phyloP scores from a whole-genome alignment of 2,329 filamentous ascomycete species.

The Periglandula ipomoeae region DNA sequence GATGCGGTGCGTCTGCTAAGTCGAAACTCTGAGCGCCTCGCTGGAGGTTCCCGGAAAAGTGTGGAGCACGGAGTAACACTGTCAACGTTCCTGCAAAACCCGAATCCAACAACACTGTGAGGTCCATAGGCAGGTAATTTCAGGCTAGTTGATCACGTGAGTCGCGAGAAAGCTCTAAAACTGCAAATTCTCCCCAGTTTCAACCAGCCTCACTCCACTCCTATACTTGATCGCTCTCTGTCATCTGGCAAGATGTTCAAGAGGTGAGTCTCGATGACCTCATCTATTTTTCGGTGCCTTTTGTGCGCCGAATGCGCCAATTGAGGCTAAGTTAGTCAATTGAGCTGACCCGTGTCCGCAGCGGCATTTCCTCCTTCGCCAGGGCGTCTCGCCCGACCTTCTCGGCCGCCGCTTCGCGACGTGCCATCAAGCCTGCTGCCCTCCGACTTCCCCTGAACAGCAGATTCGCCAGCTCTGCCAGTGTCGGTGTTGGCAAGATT shows the following conservation, averaged over 20 bases:
- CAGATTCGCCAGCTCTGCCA: slow-evolving; percentile 50
- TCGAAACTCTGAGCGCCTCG: neutral
- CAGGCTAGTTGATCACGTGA: slow-evolving; percentile 29
- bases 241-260: slow-evolving; percentile 74
- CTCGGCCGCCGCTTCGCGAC: slow-evolving; percentile 47
- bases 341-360: slow-evolving; percentile 35
- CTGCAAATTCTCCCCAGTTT: slow-evolving; percentile 39
- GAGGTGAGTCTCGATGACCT: slow-evolving; percentile 51
- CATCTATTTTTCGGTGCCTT: slow-evolving; percentile 19
- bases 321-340: slow-evolving; percentile 45
- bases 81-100: slow-evolving; percentile 7
- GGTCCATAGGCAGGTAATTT: slow-evolving; percentile 15
- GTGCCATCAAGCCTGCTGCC: slow-evolving; percentile 47
- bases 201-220: slow-evolving; percentile 48
- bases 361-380: slow-evolving; percentile 58
- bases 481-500: slow-evolving; percentile 57
- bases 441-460: slow-evolving; percentile 46
- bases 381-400: slow-evolving; percentile 53
- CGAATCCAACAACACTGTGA: slow-evolving; percentile 4
- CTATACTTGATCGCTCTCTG: slow-evolving; percentile 53
- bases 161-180: slow-evolving; percentile 32
- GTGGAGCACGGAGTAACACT: neutral
- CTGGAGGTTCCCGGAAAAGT: neutral
- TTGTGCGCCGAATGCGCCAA: slow-evolving; percentile 23
- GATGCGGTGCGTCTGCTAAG: neutral